Base-by-base conservation (phyloP, 352 stramenopile species). In the Vaucheria bursata region DNA sequence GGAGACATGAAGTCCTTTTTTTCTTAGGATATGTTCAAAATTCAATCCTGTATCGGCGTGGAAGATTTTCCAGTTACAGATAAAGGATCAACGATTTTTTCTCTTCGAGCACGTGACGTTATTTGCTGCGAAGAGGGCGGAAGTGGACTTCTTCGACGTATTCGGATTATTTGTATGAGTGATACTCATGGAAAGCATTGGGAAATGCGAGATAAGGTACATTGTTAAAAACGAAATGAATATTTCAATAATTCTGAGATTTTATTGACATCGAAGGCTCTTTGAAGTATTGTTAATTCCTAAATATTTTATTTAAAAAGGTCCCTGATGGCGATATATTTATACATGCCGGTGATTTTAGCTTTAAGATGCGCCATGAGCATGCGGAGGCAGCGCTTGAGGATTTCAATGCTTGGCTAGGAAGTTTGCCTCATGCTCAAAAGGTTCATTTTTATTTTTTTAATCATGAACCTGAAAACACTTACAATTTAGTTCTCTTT, bases 121-220 rank as follows among this genome's bases (percentile, higher is more conserved):
- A 31, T 77, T 36, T 81, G 45, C 77, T 79, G 49, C 52, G 59
- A 34, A 18, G 71, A 75, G 49, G 76, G 71, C 29, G 75, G 50
- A 0, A 29, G 77, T 50, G 70, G 70, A 18, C 12, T 25, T 18
- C 45, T 59, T 32, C 69, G 75, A 34, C 75, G 72, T 33, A 33
- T 81, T 12, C 71, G 77, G 25, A 65, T 81, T 1, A 73, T 81
- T 18, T 81, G 77, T 73, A 49, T 81, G 31, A 78, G 68, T 32
- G 77, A 81, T 49, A 81, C 77, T 8, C 77, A 81, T 45, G 77
- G 77, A 18, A 81, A 81, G 25, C 77, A 81, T 73, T 49, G 76
- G 35, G 77, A 72, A 32, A 80, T 81, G 37, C 31, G 77, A 37
- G 68, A 81, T 40, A 81, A 37, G 77, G 77, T 81, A 25, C 12